phyloP scores from a whole-genome alignment of 2,329 filamentous ascomycete genomes.

The Alternaria novae-zelandiae region DNA sequence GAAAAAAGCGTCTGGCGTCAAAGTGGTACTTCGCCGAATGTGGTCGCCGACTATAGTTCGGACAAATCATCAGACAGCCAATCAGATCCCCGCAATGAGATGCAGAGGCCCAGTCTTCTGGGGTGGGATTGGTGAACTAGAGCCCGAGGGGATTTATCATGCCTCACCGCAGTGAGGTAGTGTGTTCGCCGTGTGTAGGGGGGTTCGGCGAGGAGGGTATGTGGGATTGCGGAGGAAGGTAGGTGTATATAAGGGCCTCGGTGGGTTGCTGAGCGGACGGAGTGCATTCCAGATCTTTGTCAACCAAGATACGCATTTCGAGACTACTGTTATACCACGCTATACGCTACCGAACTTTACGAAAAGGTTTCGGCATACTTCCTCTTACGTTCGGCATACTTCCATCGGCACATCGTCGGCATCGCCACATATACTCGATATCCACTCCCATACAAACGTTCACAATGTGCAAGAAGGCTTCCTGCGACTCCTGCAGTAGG shows the following conservation, averaged over 20 bases:
- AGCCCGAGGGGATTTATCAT: not conserved
- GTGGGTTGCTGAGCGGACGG: not conserved
- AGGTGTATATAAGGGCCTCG: not conserved
- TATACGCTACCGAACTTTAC: not conserved
- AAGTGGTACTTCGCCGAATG: constrained; percentile 17
- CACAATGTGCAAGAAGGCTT: constrained; percentile 70
- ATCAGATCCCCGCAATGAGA: not conserved
- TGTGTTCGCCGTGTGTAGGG: not conserved
- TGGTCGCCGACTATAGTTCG: constrained; percentile 27
- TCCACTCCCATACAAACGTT: not conserved
- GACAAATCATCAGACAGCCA: constrained; percentile 5
- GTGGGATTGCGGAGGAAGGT: not conserved
- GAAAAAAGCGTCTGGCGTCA: not conserved
- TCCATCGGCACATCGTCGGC: not conserved
- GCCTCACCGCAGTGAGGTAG: not conserved
- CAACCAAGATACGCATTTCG: not conserved
- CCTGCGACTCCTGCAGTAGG: constrained; percentile 69
- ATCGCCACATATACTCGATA: not conserved
- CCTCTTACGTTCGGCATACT: not conserved
- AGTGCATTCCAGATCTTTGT: not conserved
- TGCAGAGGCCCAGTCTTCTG: not conserved
- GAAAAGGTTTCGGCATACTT: not conserved
- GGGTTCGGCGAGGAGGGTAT: not conserved
- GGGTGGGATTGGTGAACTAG: not conserved
- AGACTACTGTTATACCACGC: not conserved